Evolutionary conservation across 331 rosid genomes (phyloP), one percentile per base, ranked within the genome.

Genomic region (Phaseolus coccineus): DNA sequence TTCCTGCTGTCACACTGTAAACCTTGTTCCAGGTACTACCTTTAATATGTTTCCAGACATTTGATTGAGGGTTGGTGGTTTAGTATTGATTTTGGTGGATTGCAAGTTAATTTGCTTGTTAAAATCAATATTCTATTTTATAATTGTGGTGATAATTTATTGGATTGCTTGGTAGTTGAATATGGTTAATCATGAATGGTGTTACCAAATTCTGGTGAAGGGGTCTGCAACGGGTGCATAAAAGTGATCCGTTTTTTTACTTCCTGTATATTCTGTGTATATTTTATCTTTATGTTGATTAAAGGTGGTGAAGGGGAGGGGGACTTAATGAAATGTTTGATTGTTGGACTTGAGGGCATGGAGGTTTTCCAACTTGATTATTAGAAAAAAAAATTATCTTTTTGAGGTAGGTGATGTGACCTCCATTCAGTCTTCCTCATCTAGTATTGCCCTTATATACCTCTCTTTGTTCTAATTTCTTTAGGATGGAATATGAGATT

Each of bases 1-100:
- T 87, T 90, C 98, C 24, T 93, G 98, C 80, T 96, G 98, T 84
- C 94, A 93, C 27, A 91, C 94, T 3, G 89, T 93, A 76, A 96
- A 91, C 88, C 97, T 87, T 82, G 96, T 89, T 46, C 90, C 94
- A 80, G 97, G 97, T 96, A 87, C 71, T 58, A 24, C 74, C 35
- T 53, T 31, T 40, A 66, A 56, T 48, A 35, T 46, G n/a, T 71
- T 63, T 19, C 46, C 66, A 6, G 39, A 74, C 12, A 57, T 8
- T 65, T 76, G 71, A 56, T 6, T 66, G 72, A 65, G 33, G 56
- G 53, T 46, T 79, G 6, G 69, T 42, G 25, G 67, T 62, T 52
- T 55, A 24, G 57, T 25, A 53, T 74, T 77, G 47, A 72, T 74
- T 80, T 81, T 68, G 8, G 19, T 28, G 50, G 52, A 72, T 8